phyloP scores from a whole-genome alignment of 1,284 basidiomycete genomes.

The Meira miltonrushii region DNA sequence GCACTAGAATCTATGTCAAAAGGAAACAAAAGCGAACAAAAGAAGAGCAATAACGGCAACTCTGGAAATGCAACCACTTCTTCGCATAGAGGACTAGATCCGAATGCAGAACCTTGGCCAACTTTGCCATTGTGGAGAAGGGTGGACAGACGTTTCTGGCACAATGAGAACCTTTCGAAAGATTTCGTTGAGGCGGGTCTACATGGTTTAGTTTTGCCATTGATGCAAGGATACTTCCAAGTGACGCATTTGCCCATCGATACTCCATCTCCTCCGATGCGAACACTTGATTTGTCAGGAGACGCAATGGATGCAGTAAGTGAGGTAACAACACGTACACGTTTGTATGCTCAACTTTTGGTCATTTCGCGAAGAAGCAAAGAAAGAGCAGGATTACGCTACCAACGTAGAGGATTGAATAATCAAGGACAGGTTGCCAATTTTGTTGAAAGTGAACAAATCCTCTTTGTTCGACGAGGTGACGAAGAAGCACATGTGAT shows the following conservation, averaged over 20 bases:
- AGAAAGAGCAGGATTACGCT: constrained; percentile 58
- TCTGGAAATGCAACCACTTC: not conserved
- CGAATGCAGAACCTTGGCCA: constrained; percentile 65
- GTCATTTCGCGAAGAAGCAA: constrained; percentile 57
- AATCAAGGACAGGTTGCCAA: constrained; percentile 67
- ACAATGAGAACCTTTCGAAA: constrained; percentile 75
- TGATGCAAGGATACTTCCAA: constrained; percentile 85
- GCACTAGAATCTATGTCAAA: constrained; percentile 23
- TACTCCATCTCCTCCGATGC: not conserved
- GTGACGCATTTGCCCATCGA: constrained; percentile 21
- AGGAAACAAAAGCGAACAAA: not conserved
- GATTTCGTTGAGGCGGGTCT: constrained; percentile 56
- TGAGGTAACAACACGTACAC: constrained; percentile 6
- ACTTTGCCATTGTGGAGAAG: constrained; percentile 75
- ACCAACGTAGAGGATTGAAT: constrained; percentile 58
- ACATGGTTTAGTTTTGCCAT: constrained; percentile 73
- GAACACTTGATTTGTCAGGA: constrained; percentile 1
- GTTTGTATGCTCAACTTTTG: constrained; percentile 41
- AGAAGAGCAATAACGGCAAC: not conserved
- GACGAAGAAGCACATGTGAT: constrained; percentile 36
- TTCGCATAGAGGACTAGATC: constrained; percentile 22
- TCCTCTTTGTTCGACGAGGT: constrained; percentile 67
- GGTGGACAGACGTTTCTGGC: constrained; percentile 79
- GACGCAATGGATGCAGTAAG: constrained; percentile 17
- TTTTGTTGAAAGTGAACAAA: constrained; percentile 77